Conservation (phyloP, 345 rosid genomes). For the Syzygium grande region DNA sequence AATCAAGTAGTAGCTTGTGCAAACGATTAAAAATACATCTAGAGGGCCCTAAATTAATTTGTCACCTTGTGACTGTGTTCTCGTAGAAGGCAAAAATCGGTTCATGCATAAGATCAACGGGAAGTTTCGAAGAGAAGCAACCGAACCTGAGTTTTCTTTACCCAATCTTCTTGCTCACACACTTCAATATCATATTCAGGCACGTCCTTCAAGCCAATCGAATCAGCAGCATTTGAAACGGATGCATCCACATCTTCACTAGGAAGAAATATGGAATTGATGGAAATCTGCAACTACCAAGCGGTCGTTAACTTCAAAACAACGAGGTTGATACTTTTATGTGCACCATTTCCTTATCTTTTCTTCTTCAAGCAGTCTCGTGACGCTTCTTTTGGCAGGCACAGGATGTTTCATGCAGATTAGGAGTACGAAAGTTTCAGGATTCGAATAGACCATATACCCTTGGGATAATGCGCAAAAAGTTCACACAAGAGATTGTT, state of each 20-base stretch:
- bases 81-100: background rate
- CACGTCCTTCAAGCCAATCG: constrained; percentile 59
- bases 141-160: constrained; percentile 60
- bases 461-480: background rate
- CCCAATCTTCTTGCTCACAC: constrained; percentile 64
- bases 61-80: background rate
- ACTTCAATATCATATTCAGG: constrained; percentile 50
- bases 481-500: background rate
- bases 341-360: background rate
- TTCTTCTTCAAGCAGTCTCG: background rate
- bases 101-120: background rate
- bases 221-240: constrained; percentile 58
- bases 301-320: background rate
- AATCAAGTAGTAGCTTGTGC: background rate
- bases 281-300: constrained; percentile 32
- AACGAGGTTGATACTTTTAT: background rate
- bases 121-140: background rate
- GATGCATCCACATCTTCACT: constrained; percentile 45
- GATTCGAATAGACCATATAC: background rate
- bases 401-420: background rate
- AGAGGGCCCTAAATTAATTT: background rate
- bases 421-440: background rate
- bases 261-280: constrained; percentile 63
- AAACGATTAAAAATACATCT: background rate
- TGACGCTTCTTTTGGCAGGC: background rate